Conservation (phyloP, 345 rosid species). For the Rhizophora apiculata region DNA sequence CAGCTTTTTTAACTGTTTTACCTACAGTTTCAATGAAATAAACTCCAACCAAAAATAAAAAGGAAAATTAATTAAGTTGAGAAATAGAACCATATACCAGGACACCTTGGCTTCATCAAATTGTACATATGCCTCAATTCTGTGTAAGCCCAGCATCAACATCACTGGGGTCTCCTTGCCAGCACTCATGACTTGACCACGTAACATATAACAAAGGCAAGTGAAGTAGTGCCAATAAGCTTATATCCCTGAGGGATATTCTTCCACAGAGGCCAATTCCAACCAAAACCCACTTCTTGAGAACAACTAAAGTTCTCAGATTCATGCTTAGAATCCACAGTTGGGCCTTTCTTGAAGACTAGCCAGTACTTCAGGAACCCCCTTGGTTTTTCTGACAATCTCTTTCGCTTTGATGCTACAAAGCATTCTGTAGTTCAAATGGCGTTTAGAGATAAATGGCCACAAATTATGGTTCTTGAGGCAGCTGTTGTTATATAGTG, state of each 20-base stretch:
- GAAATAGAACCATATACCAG: neutral
- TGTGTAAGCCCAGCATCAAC: slow-evolving; percentile 51
- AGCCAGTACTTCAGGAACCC: slow-evolving; percentile 25
- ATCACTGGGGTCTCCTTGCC: slow-evolving; percentile 61
- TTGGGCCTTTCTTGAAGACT: slow-evolving; percentile 19
- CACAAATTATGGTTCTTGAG: slow-evolving; percentile 17
- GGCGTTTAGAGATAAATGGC: slow-evolving; percentile 12
- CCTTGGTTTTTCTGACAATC: slow-evolving; percentile 39
- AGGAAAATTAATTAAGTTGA: neutral
- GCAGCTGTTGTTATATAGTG: slow-evolving; percentile 28
- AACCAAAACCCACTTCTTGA: slow-evolving; percentile 43
- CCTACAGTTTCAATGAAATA: slow-evolving; percentile 36
- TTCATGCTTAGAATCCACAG: slow-evolving; percentile 21
- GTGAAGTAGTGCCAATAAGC: slow-evolving; percentile 80
- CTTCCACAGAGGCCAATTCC: slow-evolving; percentile 32
- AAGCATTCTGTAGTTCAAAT: slow-evolving; percentile 40
- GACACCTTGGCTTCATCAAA: slow-evolving; percentile 67
- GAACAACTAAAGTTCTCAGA: slow-evolving; percentile 7
- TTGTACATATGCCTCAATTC: slow-evolving; percentile 57
- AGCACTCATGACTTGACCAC: slow-evolving; percentile 78
- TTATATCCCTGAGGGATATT: slow-evolving; percentile 63
- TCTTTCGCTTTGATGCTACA: slow-evolving; percentile 58
- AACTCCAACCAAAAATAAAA: neutral
- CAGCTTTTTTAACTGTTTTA: slow-evolving; percentile 61
- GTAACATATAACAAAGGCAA: slow-evolving; percentile 85